phyloP scores from a whole-genome alignment of 1,284 basidiomycete genomes.

The Apiotrichum mycotoxinovorans region DNA sequence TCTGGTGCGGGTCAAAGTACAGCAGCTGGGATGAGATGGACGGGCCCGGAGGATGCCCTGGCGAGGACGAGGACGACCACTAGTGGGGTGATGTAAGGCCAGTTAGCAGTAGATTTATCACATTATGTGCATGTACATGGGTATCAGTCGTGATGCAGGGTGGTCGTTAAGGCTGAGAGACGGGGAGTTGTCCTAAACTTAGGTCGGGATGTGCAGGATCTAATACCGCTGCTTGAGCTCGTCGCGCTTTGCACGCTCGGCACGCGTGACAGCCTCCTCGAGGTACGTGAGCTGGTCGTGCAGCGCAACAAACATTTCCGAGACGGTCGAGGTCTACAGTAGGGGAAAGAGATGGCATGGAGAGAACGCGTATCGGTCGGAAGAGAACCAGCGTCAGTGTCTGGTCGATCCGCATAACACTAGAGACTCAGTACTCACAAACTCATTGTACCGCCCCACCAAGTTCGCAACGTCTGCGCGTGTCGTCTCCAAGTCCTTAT shows the following conservation, averaged over 20 bases:
- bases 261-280: conserved; percentile 32
- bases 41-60: conserved; percentile 47
- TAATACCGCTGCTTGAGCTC: conserved; percentile 34
- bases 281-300: conserved; percentile 37
- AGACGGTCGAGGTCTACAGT: conserved; percentile 36
- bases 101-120: not conserved
- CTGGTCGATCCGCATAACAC: no score
- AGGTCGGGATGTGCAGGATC: not conserved
- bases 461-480: conserved; percentile 28
- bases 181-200: not conserved
- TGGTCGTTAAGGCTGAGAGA: not conserved
- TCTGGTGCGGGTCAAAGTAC: conserved; percentile 48
- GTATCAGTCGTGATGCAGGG: not conserved
- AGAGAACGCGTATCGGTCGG: no score
- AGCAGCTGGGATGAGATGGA: conserved; percentile 45
- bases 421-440: conserved; percentile 25
- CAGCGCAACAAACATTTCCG: conserved; percentile 41
- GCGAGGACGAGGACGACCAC: conserved; percentile 49
- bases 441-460: conserved; percentile 35
- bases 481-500: conserved; percentile 18
- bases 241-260: conserved; percentile 30
- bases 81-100: conserved; percentile 13
- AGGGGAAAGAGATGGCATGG: not conserved
- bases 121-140: not conserved
- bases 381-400: no score